Conservation (phyloP, 208 protist genomes). For the Strigomonas culicis region DNA sequence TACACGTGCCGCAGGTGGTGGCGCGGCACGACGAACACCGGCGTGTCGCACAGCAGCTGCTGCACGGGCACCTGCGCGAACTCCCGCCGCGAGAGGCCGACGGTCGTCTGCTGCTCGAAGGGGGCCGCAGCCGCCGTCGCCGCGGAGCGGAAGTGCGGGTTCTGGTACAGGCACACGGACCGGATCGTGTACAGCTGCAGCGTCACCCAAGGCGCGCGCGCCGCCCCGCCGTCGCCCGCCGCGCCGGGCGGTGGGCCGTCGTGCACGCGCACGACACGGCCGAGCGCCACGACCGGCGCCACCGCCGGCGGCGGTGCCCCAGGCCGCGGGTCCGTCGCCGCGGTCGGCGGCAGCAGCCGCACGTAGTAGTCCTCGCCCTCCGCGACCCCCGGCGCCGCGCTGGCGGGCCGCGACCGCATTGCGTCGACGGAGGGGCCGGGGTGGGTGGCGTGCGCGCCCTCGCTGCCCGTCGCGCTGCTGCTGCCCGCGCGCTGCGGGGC, state of each 20-base stretch:
- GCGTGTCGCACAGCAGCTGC: not conserved
- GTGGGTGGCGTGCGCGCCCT: not conserved
- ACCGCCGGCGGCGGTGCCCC: not conserved
- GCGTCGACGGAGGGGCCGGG: not conserved
- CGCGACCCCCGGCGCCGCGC: not conserved
- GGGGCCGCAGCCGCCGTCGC: not conserved
- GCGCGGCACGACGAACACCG: not conserved
- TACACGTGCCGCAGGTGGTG: not conserved
- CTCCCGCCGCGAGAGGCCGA: not conserved
- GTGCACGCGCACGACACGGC: not conserved
- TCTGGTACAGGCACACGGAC: not conserved
- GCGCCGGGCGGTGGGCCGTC: no score
- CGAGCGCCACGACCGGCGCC: constrained; percentile 1
- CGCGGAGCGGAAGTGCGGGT: not conserved
- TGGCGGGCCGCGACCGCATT: not conserved
- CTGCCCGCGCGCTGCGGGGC: not conserved
- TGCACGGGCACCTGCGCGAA: not conserved
- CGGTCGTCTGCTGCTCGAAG: not conserved
- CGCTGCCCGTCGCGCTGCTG: not conserved
- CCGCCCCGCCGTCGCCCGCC: no score
- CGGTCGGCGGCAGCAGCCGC: not conserved
- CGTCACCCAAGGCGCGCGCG: not conserved
- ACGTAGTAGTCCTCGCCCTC: constrained; percentile 8
- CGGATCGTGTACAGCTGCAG: not conserved
- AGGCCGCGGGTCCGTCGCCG: not conserved